A percentile compares a stretch with the other conserved stretches of the same genome.
phyloP scores from a whole-genome alignment of 2,329 filamentous ascomycete genomes.

The Paecilomyces variotii region DNA sequence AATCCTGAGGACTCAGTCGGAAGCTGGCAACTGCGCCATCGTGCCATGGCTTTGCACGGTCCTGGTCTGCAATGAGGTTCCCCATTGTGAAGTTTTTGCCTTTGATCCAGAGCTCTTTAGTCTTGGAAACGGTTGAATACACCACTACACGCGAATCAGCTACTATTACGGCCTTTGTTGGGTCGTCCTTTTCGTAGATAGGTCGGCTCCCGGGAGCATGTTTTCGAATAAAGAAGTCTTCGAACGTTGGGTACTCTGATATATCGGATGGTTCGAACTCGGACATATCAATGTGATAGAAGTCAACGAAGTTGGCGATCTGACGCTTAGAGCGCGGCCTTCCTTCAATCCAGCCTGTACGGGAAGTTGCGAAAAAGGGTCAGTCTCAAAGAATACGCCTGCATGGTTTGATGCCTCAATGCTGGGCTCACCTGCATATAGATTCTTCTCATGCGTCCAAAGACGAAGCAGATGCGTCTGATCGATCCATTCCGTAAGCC shows the following conservation, averaged over 20 bases:
- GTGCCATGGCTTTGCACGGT: slow-evolving; percentile 24
- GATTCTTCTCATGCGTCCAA: slow-evolving; percentile 29
- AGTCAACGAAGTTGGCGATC: slow-evolving; percentile 31
- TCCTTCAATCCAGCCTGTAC: slow-evolving; percentile 15
- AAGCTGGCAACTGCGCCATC: slow-evolving; percentile 34
- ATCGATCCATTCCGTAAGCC: slow-evolving; percentile 34
- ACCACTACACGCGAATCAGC: slow-evolving; percentile 32
- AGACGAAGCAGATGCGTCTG: slow-evolving; percentile 29
- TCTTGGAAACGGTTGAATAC: slow-evolving; percentile 26
- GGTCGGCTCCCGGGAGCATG: slow-evolving; percentile 25
- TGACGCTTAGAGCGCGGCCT: slow-evolving; percentile 21
- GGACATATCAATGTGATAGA: slow-evolving; percentile 30
- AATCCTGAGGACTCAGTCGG: slow-evolving; percentile 38
- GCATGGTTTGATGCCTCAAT: background rate
- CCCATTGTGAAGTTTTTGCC: slow-evolving; percentile 36
- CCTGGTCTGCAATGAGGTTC: slow-evolving; percentile 29
- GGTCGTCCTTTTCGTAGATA: slow-evolving; percentile 17
- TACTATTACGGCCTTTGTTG: slow-evolving; percentile 21
- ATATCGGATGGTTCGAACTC: slow-evolving; percentile 30
- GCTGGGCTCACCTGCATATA: slow-evolving; percentile 18
- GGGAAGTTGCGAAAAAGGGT: background rate
- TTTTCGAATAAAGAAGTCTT: slow-evolving; percentile 32
- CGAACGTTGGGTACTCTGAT: slow-evolving; percentile 26
- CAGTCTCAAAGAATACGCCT: slow-evolving; percentile 6
- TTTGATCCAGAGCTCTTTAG: slow-evolving; percentile 36